Conservation (phyloP, 2,329 filamentous ascomycete genomes). For the Alternaria incomplexa region DNA sequence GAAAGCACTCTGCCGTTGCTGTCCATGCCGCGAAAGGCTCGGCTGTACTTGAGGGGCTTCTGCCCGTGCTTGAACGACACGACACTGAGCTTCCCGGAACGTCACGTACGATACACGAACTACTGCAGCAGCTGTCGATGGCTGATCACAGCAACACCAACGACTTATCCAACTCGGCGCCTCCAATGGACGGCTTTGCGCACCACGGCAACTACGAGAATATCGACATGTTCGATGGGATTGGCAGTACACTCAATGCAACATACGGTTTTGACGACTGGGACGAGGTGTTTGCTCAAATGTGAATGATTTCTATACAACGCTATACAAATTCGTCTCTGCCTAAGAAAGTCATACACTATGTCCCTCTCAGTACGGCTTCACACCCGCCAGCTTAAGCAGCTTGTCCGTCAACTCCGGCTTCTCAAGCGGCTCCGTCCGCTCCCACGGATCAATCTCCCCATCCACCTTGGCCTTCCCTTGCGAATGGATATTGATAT, state of each 20-base stretch:
- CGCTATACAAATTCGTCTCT: not conserved
- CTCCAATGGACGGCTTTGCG: not conserved
- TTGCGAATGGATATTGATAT: conserved; percentile 23
- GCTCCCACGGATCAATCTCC: conserved; percentile 13
- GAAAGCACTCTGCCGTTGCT: conserved; percentile 12
- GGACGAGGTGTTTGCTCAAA: conserved; percentile 7
- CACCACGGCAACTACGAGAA: not conserved
- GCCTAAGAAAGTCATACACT: not conserved
- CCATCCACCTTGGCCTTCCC: conserved; percentile 16
- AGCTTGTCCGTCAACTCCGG: conserved; percentile 21
- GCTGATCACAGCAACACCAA: not conserved
- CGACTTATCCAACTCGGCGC: not conserved
- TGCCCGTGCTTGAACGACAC: conserved; percentile 6
- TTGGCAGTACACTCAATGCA: not conserved
- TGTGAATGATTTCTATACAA: not conserved
- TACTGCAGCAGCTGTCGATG: conserved; percentile 10
- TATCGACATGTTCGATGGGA: conserved; percentile 2
- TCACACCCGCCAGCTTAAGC: conserved; percentile 23
- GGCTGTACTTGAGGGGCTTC: conserved; percentile 6
- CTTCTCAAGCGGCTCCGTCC: conserved; percentile 26
- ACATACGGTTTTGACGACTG: conserved; percentile 1
- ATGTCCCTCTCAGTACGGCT: conserved; percentile 4
- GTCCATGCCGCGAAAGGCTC: conserved; percentile 14
- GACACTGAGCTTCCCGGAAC: conserved; percentile 1
- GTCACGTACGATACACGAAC: conserved; percentile 8